Base-by-base conservation (phyloP, 805 yeast genomes). In the Lachancea fermentati region DNA sequence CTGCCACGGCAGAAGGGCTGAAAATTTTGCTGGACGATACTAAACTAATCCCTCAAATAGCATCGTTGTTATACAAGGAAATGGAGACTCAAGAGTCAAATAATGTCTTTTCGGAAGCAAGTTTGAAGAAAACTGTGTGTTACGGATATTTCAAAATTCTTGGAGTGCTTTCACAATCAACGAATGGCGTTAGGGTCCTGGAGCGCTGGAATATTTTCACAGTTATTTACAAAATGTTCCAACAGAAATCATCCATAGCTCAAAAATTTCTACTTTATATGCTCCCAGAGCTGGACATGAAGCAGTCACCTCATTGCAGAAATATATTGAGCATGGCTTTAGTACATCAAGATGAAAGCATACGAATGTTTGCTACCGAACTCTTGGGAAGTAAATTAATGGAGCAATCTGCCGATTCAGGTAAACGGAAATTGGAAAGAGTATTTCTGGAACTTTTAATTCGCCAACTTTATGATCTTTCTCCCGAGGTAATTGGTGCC, bases 131-230 rank as follows among this genome's bases (percentile, higher is more conserved):
- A 0, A 85, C 95, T 3, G 57, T 85, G 16, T 76, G 86, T 32
- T 62, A 68, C 43, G 97, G 96, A 0, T 91, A 89, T 57, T 75
- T 93, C 47, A 73, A 76, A 43, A 61, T 93, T 8, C 15, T 40
- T 12, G 96, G 96, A 0, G 78, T 80, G 0, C 62, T 93, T 13
- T 76, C 88, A 3, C 63, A 71, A 2, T 70, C 75, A 29, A 55
- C 64, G 0, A 69, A 73, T 35, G 98, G 98, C 0, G 60, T 85
- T 17, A 69, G 69, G 32, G 68, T 91, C 49, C 57, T 93, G 43
- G 83, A 79, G 37, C 79, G 84, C 46, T 85, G 95, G 93, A 83
- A 88, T 50, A 72, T 91, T 44, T 85, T 86, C 62, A 88, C 81
- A 42, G 79, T 85, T 62, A 68, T 88, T 38, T 81, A 83, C 51